These are phyloP conservation scores for Meyerozyma carpophila DNA, from an alignment of 1,139 yeast genomes.

Conservation along the genomic window DNA sequence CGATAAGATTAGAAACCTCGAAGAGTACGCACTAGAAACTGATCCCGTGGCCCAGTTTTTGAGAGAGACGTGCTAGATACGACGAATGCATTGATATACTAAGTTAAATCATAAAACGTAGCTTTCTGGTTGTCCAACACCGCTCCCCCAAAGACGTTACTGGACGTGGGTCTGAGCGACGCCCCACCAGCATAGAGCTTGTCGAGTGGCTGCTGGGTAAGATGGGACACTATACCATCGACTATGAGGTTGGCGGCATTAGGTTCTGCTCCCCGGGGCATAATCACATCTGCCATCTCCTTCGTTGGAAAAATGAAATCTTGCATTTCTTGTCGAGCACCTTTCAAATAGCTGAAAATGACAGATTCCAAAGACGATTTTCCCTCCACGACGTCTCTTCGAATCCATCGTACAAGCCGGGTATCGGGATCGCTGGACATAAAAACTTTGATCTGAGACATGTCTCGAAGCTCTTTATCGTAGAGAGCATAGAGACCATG, in stretches of 20 bases:
- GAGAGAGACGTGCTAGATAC: constrained; percentile 9
- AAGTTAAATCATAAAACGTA: constrained; percentile 45
- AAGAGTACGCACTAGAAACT: constrained; percentile 32
- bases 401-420: constrained; percentile 70
- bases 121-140: constrained; percentile 44
- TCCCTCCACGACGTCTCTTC: constrained; percentile 32
- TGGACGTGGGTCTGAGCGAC: constrained; percentile 19
- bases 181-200: constrained; percentile 9
- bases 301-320: constrained; percentile 72
- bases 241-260: constrained; percentile 63
- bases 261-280: constrained; percentile 68
- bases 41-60: constrained; percentile 45
- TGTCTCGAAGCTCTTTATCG: constrained; percentile 50
- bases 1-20: constrained; percentile 30
- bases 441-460: constrained; percentile 65
- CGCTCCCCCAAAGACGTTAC: constrained; percentile 30
- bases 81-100: constrained; percentile 8
- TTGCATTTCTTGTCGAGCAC: constrained; percentile 73
- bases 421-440: constrained; percentile 87
- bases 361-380: constrained; percentile 41
- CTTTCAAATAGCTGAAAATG: constrained; percentile 54
- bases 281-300: constrained; percentile 72
- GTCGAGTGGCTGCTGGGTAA: constrained; percentile 30
- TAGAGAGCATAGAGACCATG: constrained; percentile 81
- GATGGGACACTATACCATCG: constrained; percentile 55